Conservation (phyloP, 2,329 filamentous ascomycete genomes). For the Curvularia sp. region DNA sequence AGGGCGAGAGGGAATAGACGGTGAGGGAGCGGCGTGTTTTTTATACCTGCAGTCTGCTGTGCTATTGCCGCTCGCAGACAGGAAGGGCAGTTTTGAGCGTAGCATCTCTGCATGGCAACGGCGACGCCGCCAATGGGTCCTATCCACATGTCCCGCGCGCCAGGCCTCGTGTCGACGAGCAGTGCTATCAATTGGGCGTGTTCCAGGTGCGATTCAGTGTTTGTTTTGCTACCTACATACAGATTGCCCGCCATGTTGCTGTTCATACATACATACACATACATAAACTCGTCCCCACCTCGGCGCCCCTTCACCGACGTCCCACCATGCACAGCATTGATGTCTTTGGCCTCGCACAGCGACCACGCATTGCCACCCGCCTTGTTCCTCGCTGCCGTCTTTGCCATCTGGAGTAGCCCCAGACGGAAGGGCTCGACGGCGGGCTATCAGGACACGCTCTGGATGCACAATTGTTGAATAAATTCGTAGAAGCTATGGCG, state of each 20-base stretch:
- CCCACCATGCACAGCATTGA: neutral
- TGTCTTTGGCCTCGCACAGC: neutral
- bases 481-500: conserved; percentile 32
- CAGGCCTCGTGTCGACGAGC: neutral
- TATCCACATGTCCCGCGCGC: conserved; percentile 7
- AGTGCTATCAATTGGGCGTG: neutral
- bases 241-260: neutral
- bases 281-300: conserved; percentile 1
- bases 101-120: conserved; percentile 25
- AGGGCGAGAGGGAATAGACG: conserved; percentile 19
- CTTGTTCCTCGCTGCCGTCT: neutral
- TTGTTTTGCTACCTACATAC: conserved; percentile 4
- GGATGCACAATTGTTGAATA: conserved; percentile 43
- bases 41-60: conserved; percentile 18
- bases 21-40: conserved; percentile 20
- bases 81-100: conserved; percentile 22
- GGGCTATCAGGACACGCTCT: conserved; percentile 16
- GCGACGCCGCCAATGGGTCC: conserved; percentile 22
- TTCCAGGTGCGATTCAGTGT: neutral
- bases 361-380: neutral
- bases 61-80: conserved; percentile 21
- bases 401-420: neutral
- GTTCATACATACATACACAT: neutral
- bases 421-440: too few species aligned
- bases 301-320: conserved; percentile 4